These are phyloP conservation scores for Thymus quinquecostatus DNA, from an alignment of 257 asterid species.

Conservation along the genomic window DNA sequence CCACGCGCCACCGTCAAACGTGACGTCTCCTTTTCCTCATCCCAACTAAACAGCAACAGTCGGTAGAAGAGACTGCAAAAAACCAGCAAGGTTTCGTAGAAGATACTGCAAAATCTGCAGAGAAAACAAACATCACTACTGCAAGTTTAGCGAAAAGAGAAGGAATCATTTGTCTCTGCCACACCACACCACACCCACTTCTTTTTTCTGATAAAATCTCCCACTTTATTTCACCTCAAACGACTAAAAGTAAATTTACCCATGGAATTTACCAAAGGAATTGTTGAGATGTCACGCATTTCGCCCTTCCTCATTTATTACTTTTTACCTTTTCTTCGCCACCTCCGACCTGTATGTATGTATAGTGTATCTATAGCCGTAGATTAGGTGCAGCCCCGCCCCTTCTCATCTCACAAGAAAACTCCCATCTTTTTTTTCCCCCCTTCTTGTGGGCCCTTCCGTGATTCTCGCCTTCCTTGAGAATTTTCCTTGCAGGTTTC, in stretches of 20 bases:
- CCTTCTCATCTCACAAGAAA: not conserved
- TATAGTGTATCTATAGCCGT: constrained; percentile 11
- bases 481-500: constrained; percentile 46
- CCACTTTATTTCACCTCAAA: constrained; percentile 19
- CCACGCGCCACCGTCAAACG: constrained; percentile 36
- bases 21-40: not conserved
- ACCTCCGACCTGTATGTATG: constrained; percentile 22
- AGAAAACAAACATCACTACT: constrained; percentile 30
- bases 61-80: constrained; percentile 28
- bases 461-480: constrained; percentile 39
- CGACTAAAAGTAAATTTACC: not conserved
- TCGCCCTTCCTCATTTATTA: constrained; percentile 47
- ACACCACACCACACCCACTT: not conserved
- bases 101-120: constrained; percentile 31
- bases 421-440: not conserved
- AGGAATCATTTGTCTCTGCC: not conserved
- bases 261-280: constrained; percentile 24
- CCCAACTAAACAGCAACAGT: constrained; percentile 42
- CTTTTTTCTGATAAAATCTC: not conserved
- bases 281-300: constrained; percentile 43
- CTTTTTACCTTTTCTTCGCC: constrained; percentile 37
- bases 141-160: not conserved
- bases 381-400: not conserved
- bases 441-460: constrained; percentile 43
- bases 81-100: constrained; percentile 36